Evolutionary conservation across 2,329 filamentous ascomycete species (phyloP).

Genomic region (Talaromyces sp.): DNA sequence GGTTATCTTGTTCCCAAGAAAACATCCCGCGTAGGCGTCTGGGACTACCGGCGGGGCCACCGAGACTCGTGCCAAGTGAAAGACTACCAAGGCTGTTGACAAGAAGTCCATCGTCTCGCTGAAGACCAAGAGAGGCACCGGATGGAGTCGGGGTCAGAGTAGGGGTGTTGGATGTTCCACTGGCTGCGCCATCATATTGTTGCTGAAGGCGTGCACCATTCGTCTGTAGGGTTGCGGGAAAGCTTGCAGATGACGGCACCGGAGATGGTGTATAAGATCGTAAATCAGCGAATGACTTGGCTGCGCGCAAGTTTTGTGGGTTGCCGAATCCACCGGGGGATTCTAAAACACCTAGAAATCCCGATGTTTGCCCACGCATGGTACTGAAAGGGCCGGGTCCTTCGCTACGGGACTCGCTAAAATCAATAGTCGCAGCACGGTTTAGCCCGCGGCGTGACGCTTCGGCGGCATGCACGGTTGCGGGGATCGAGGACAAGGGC

Average conservation of each 20-base stretch:
- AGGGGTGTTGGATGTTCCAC: conserved; percentile 59
- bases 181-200: conserved; percentile 49
- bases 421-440: conserved; percentile 95
- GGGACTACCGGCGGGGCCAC: conserved; percentile 50
- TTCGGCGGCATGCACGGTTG: conserved; percentile 63
- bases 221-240: conserved; percentile 62
- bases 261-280: conserved; percentile 94
- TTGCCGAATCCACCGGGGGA: conserved; percentile 64
- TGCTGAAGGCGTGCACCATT: conserved; percentile 60
- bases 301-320: conserved; percentile 76
- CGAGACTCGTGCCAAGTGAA: conserved; percentile 49
- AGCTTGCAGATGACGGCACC: conserved; percentile 82
- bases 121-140: conserved; percentile 43
- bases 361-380: conserved; percentile 68
- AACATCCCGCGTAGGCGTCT: conserved; percentile 56
- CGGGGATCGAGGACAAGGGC: conserved; percentile 53
- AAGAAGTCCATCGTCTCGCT: conserved; percentile 54
- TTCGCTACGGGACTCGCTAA: conserved; percentile 73
- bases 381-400: conserved; percentile 67
- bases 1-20: conserved; percentile 54
- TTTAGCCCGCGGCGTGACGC: conserved; percentile 79
- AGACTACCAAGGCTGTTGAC: conserved; percentile 61
- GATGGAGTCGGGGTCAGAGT: conserved; percentile 59
- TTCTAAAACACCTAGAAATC: conserved; percentile 80
- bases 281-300: conserved; percentile 94